These are phyloP conservation scores for Hanseniaspora hatyaiensis DNA, from an alignment of 805 yeast genomes.

Conservation along the genomic window DNA sequence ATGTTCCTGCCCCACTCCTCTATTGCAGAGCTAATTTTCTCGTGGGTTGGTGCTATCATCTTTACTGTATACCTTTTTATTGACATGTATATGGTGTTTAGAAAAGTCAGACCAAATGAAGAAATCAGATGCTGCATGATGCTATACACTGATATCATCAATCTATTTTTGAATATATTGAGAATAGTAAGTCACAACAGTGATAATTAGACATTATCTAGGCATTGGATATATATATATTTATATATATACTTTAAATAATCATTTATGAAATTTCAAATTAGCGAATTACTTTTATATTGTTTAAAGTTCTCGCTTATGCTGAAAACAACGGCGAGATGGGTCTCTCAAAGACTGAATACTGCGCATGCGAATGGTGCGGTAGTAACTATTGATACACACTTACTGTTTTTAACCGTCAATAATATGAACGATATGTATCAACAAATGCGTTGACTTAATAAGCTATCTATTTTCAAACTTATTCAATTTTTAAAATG, in stretches of 20 bases:
- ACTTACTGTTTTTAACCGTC: no score
- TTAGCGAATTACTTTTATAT: no score
- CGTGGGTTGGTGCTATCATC: slow-evolving; percentile 61
- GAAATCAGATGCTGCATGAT: slow-evolving; percentile 71
- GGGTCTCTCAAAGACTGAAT: no score
- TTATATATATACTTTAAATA: not conserved
- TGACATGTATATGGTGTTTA: slow-evolving; percentile 73
- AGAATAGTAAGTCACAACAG: slow-evolving; percentile 40
- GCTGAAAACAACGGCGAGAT: no score
- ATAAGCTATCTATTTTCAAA: no score
- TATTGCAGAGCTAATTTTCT: slow-evolving; percentile 53
- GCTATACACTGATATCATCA: slow-evolving; percentile 71
- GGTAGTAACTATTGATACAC: no score
- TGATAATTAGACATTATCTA: slow-evolving; percentile 21
- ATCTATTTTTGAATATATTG: slow-evolving; percentile 65
- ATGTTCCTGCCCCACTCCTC: slow-evolving; percentile 52
- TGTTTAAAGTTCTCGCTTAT: no score
- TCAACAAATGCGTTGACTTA: no score
- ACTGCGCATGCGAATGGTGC: no score
- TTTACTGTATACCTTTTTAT: slow-evolving; percentile 62
- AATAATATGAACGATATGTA: no score
- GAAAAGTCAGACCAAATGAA: slow-evolving; percentile 67
- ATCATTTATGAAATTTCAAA: not conserved
- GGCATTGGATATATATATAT: not conserved
- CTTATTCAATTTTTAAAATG: no score